Base-by-base conservation (phyloP, 1,139 yeast species). In the Yarrowia galli region DNA sequence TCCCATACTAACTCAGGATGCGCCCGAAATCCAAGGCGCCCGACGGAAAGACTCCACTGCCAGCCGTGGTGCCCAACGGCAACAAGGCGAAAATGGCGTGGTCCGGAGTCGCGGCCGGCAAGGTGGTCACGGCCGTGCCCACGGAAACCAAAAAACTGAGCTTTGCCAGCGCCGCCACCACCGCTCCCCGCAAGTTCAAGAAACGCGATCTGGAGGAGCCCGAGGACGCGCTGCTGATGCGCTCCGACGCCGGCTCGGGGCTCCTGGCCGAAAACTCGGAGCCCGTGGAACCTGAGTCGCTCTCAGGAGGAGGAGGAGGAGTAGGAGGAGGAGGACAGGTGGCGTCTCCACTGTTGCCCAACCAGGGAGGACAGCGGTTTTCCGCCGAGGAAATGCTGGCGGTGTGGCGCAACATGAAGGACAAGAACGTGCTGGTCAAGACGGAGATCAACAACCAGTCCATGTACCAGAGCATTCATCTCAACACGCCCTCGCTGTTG, bases 321-420 rank as follows among this genome's bases (percentile, higher is more conserved):
- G 32, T 8, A 28, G 32, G 10, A 28, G 32, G 7, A 28, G 28
- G 28, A 25, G 16, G 65, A 48, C 12, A 46, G n/a, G 13, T 28
- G 18, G 22, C 63, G 20, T 61, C 66, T 13, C 66, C 68, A 9
- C 65, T 69, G 56, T 15, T 68, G 40, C 67, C 67, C 20, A 72
- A 73, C 49, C 68, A 68, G 1, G 72, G 72, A n/a, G 78, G 79
- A 22, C 70, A 71, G 46, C 73, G 70, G 63, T 87, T 87, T 72
- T 74, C 84, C 16, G 79, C 86, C 76, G 82, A 83, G 43, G 87
- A 87, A 71, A 83, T 87, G 71, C 81, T 87, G 70, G 79, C 81
- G 46, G 83, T 87, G 22, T 87, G 87, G 84, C 77, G 80, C 42
- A 79, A 81, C 46, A 80, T 85, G 77, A 81, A 84, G 75, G 71